A percentile compares a stretch with the other conserved stretches of the same genome.
These are phyloP conservation scores for Herpotrichia juniperi DNA, from an alignment of 2,329 filamentous ascomycete species.

Conservation along the genomic window DNA sequence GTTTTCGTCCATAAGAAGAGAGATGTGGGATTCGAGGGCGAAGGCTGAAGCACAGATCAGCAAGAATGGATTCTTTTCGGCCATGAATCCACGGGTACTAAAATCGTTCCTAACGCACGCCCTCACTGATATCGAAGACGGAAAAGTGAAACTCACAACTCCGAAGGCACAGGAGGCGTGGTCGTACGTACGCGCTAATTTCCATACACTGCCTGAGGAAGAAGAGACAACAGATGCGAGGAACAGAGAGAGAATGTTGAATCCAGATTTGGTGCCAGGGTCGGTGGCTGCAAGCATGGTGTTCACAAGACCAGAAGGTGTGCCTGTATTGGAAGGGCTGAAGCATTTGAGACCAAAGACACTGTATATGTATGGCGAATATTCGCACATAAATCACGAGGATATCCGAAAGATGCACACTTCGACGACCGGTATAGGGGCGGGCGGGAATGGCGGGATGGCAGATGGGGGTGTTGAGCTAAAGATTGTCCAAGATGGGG, in stretches of 20 bases:
- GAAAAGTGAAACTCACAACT: slow-evolving; percentile 16
- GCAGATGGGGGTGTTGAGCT: slow-evolving; percentile 15
- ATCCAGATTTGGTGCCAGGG: slow-evolving; percentile 13
- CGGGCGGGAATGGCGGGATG: slow-evolving; percentile 19
- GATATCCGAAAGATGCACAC: slow-evolving; percentile 12
- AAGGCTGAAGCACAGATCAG: slow-evolving; percentile 16
- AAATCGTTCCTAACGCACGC: slow-evolving; percentile 13
- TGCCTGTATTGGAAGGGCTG: slow-evolving; percentile 7
- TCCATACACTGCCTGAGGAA: slow-evolving; percentile 14
- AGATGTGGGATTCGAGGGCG: slow-evolving; percentile 21
- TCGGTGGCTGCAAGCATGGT: slow-evolving; percentile 1
- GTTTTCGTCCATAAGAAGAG: slow-evolving; percentile 13
- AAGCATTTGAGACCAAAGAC: slow-evolving; percentile 13
- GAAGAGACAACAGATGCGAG: slow-evolving; percentile 9
- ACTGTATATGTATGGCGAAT: slow-evolving; percentile 18
- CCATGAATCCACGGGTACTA: slow-evolving; percentile 18
- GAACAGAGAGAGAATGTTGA: slow-evolving; percentile 15
- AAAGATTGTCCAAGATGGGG: slow-evolving; percentile 12
- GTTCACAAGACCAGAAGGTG: slow-evolving; percentile 11
- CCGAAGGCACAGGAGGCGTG: slow-evolving; percentile 28
- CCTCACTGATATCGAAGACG: slow-evolving; percentile 12
- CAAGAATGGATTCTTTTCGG: slow-evolving; percentile 18
- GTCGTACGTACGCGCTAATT: slow-evolving; percentile 20
- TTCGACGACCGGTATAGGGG: slow-evolving; percentile 10
- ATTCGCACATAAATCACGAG: slow-evolving; percentile 19